Conservation (phyloP, 768 basidiomycete species). For the Russula olivacea region DNA sequence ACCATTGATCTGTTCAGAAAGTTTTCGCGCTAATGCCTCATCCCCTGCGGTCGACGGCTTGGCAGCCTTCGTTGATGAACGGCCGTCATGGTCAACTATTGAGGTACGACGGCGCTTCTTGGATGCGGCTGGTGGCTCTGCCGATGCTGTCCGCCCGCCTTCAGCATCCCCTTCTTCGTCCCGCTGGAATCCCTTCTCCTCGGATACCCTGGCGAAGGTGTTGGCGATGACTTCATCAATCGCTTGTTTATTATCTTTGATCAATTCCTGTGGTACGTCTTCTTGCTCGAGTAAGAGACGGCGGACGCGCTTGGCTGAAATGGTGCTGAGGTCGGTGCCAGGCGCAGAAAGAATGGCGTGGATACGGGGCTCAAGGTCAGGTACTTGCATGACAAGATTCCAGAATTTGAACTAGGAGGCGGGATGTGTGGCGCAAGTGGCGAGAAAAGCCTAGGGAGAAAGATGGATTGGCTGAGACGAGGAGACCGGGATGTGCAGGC, state of each 20-base stretch:
- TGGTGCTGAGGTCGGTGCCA: slow-evolving; percentile 67
- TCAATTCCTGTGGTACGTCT: slow-evolving; percentile 48
- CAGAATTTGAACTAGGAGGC: neutral
- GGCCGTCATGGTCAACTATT: slow-evolving; percentile 25
- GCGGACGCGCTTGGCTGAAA: slow-evolving; percentile 86
- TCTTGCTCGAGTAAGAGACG: slow-evolving; percentile 58
- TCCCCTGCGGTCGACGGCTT: slow-evolving; percentile 29
- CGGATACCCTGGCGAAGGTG: slow-evolving; percentile 57
- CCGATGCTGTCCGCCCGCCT: slow-evolving; percentile 2
- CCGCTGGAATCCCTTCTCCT: slow-evolving; percentile 23
- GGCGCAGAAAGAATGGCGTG: slow-evolving; percentile 68
- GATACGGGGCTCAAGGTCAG: slow-evolving; percentile 54
- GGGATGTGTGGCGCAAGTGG: neutral
- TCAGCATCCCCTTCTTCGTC: slow-evolving; percentile 24
- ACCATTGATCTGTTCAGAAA: slow-evolving; percentile 41
- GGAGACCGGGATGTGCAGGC: neutral
- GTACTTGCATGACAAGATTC: slow-evolving; percentile 29
- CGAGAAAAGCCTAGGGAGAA: neutral
- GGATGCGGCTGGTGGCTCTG: neutral
- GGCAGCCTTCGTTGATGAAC: slow-evolving; percentile 17
- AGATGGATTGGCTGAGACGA: neutral
- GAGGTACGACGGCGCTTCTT: slow-evolving; percentile 26
- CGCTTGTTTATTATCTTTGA: slow-evolving; percentile 61
- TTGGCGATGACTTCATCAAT: slow-evolving; percentile 64
- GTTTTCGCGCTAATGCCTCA: slow-evolving; percentile 36